Evolutionary conservation across 331 rosid genomes (phyloP).

Genomic region (Cucumis variabilis): DNA sequence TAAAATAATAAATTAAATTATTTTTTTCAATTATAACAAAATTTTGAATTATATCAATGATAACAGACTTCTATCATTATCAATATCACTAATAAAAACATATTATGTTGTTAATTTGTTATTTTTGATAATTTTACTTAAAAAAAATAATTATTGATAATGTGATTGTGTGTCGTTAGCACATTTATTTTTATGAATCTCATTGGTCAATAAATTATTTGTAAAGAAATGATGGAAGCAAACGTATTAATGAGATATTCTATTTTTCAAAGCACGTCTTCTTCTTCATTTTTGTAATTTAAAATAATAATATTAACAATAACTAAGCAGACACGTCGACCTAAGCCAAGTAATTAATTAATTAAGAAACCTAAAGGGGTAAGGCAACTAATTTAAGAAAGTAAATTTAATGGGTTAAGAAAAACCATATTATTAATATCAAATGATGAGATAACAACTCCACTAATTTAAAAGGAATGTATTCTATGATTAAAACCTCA

Average conservation of each 20-base stretch:
- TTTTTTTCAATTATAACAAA: too few species aligned
- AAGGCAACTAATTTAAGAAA: too few species aligned
- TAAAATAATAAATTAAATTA: too few species aligned
- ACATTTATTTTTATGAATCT: not conserved
- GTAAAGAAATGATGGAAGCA: not conserved
- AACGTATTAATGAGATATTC: not conserved
- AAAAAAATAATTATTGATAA: not conserved
- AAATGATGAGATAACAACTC: not conserved
- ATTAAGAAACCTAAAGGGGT: not conserved
- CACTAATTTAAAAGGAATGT: not conserved
- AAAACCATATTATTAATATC: too few species aligned
- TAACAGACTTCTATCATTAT: too few species aligned
- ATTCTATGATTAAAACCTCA: not conserved
- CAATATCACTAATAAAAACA: too few species aligned
- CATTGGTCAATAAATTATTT: not conserved
- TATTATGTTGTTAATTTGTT: too few species aligned
- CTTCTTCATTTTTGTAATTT: not conserved
- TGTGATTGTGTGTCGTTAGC: not conserved
- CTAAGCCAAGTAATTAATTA: not conserved
- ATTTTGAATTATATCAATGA: too few species aligned
- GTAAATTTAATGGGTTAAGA: too few species aligned
- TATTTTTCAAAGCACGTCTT: not conserved
- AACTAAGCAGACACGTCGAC: not conserved
- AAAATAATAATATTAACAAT: too few species aligned
- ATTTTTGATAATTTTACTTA: too few species aligned